These are phyloP conservation scores for Fusarium sp. DNA, from an alignment of 2,329 filamentous ascomycete genomes.

Conservation along the genomic window DNA sequence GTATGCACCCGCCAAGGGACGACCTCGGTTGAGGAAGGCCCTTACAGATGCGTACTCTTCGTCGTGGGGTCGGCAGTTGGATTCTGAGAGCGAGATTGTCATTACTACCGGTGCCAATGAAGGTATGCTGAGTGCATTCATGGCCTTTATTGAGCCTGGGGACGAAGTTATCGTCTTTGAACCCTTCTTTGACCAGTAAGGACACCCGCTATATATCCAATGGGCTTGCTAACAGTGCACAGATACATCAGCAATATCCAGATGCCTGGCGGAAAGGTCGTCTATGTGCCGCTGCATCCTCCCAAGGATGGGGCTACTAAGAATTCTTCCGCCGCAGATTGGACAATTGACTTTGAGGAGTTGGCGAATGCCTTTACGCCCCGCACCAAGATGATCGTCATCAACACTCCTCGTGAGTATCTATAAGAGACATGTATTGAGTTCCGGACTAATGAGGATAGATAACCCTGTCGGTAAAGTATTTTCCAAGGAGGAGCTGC, in stretches of 20 bases:
- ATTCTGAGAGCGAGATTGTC: slow-evolving; percentile 92
- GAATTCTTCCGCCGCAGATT: slow-evolving; percentile 87
- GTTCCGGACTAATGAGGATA: slow-evolving; percentile 31
- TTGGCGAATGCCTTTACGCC: slow-evolving; percentile 83
- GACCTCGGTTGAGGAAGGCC: slow-evolving; percentile 90
- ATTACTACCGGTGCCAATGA: slow-evolving; percentile 94
- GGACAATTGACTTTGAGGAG: slow-evolving; percentile 85
- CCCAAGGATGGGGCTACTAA: slow-evolving; percentile 79
- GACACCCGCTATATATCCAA: not conserved
- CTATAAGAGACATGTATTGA: not conserved
- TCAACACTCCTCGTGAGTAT: slow-evolving; percentile 72
- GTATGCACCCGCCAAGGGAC: slow-evolving; percentile 95
- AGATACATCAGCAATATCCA: slow-evolving; percentile 93
- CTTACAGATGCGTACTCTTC: slow-evolving; percentile 92
- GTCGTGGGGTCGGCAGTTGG: slow-evolving; percentile 80
- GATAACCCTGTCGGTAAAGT: slow-evolving; percentile 99
- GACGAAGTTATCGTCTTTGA: slow-evolving; percentile 99
- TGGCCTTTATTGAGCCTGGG: slow-evolving; percentile 93
- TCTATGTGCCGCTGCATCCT: slow-evolving; percentile 94
- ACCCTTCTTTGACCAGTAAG: slow-evolving; percentile 94
- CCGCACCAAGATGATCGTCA: slow-evolving; percentile 94
- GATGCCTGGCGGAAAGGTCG: slow-evolving; percentile 94
- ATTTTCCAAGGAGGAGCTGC: slow-evolving; percentile 83
- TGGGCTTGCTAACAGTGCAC: not conserved
- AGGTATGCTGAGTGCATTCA: slow-evolving; percentile 95